Base-by-base conservation (phyloP, 768 basidiomycete species). In the Tephrocybe rancida region DNA sequence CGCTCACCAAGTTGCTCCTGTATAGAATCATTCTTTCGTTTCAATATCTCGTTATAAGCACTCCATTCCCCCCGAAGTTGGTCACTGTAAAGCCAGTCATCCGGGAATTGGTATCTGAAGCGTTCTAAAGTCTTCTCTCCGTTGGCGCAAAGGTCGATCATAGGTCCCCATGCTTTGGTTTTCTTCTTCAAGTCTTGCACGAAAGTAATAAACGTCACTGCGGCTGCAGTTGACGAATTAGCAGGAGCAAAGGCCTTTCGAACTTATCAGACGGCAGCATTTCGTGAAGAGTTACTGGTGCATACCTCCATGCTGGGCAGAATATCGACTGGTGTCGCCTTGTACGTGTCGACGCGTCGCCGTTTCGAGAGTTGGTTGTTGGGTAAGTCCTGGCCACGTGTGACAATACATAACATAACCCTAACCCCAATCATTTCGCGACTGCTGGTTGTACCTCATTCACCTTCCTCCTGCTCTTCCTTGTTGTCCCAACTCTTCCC, bases 171-270 rank as follows among this genome's bases (percentile, higher is more conserved):
- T 84, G 88, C 80, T 74, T 92, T 91, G 51, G 93, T 92, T 78
- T 95, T 97, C 67, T 90, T 88, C 77, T 98, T 98, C 62, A 98
- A 82, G 79, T 98, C 97, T 72, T 99, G 97, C 2, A 99, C 96
- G 67, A 98, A 98, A 22, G 97, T 99, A 72, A 99, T 99, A 72
- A 99, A 97, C 1, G 92, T 91, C 60, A 99, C 97, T 70, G 97
- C 95, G 47, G 95, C 95, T 43, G 96, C 95, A 71, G 97, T 99
- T 58, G 96, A 96, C 29, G 92, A 92, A 66, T 88, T 91, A 68
- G 84, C 81, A 71, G 88, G 81, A 73, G 85, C 82, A 65, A 91
- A 85, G 53, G 74, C 81, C 86, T 87, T 32, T 26, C 13, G 38
- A 48, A 22, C 19, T 38, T 19, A 39, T 68, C 42, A 64, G 61